These are phyloP conservation scores for Stephanodiscus triporus DNA, from an alignment of 108 stramenopile genomes.

Conservation along the genomic window DNA sequence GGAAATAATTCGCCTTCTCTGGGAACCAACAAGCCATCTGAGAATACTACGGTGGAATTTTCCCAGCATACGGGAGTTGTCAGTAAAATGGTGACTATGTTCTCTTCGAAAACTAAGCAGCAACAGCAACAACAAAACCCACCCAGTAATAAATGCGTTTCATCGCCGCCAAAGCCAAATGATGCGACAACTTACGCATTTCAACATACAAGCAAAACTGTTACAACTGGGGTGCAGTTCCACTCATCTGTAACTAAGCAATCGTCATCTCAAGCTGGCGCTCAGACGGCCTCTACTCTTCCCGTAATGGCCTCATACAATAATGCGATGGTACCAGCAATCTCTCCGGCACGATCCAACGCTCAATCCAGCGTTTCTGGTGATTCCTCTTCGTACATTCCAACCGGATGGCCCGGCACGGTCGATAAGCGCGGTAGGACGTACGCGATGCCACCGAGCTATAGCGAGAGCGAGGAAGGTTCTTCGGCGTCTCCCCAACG, in stretches of 20 bases:
- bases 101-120: conserved; percentile 21
- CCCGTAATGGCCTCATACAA: background rate
- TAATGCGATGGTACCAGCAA: background rate
- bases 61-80: conserved; percentile 17
- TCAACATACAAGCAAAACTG: background rate
- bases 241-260: background rate
- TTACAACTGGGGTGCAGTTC: conserved; percentile 26
- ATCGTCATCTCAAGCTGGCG: background rate
- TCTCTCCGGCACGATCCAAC: conserved; percentile 45
- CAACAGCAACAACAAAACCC: conserved; percentile 13
- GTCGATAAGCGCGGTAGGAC: conserved; percentile 66
- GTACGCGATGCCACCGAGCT: conserved; percentile 60
- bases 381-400: conserved; percentile 47
- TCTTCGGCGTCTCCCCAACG: conserved; percentile 10
- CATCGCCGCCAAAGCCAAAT: conserved; percentile 5
- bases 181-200: background rate
- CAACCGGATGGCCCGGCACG: conserved; percentile 79
- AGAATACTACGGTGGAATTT: conserved; percentile 1
- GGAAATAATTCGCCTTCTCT: background rate
- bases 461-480: conserved; percentile 52
- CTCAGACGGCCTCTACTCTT: background rate
- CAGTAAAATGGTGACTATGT: conserved; percentile 30
- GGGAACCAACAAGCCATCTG: background rate
- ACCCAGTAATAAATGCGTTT: background rate
- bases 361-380: conserved; percentile 41